These are phyloP conservation scores for Biscogniauxia sp. DNA, from an alignment of 2,329 filamentous ascomycete genomes.

Conservation along the genomic window DNA sequence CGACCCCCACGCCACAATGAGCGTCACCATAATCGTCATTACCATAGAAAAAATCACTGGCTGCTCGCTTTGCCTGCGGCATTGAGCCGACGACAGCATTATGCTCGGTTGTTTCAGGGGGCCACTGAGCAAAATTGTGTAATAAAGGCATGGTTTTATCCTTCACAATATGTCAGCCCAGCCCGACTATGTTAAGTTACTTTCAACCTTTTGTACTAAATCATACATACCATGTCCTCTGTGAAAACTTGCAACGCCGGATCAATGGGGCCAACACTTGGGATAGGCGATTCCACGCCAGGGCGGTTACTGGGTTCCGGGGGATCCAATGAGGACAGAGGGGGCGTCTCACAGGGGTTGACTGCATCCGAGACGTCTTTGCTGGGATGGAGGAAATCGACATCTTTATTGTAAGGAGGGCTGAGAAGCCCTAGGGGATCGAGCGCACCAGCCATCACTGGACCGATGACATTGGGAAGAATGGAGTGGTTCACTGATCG, in stretches of 20 bases:
- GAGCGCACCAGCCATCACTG: background rate
- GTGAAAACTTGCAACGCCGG: background rate
- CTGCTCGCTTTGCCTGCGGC: background rate
- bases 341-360: background rate
- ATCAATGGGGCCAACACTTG: background rate
- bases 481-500: background rate
- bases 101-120: background rate
- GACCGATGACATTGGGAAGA: background rate
- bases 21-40: background rate
- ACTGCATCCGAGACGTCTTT: background rate
- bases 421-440: background rate
- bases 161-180: background rate
- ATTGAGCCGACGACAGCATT: background rate
- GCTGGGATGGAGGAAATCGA: background rate
- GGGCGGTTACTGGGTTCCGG: too few relatives aligned
- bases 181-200: too few relatives aligned
- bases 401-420: background rate
- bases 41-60: background rate
- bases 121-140: background rate
- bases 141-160: background rate
- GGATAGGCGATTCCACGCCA: background rate
- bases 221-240: background rate
- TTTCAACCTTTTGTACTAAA: background rate
- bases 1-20: too few relatives aligned
- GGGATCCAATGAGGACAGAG: background rate